These are phyloP conservation scores for Passiflora organensis DNA, from an alignment of 345 rosid genomes.

Conservation along the genomic window DNA sequence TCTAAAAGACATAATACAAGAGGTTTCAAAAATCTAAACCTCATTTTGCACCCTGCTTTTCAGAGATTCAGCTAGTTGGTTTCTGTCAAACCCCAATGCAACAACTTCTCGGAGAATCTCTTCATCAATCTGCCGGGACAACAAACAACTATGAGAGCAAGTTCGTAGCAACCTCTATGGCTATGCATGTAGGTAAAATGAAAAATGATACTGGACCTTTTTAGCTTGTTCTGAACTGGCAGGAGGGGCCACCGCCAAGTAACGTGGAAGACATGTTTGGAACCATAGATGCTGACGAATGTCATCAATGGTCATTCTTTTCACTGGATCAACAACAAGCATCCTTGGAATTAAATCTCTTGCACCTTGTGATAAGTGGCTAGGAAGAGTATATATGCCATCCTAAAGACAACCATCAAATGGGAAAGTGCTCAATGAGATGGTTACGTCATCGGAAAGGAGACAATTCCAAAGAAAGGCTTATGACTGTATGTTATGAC, in stretches of 20 bases:
- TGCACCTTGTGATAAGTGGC: constrained; percentile 84
- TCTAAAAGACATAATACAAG: background rate
- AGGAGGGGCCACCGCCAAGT: constrained; percentile 84
- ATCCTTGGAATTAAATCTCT: constrained; percentile 90
- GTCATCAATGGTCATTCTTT: constrained; percentile 83
- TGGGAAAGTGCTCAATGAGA: no score
- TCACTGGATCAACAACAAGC: constrained; percentile 91
- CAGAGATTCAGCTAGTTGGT: constrained; percentile 69
- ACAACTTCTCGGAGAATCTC: constrained; percentile 76
- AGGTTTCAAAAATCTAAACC: constrained; percentile 35
- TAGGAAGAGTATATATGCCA: constrained; percentile 92
- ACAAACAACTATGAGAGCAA: no score
- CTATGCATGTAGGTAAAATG: background rate
- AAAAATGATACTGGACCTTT: constrained; percentile 41
- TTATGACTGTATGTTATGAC: no score
- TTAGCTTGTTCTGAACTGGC: constrained; percentile 68
- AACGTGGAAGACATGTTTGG: constrained; percentile 74
- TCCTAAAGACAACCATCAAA: constrained; percentile 35
- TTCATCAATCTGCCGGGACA: constrained; percentile 67
- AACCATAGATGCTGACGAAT: constrained; percentile 94
- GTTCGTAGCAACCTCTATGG: no score
- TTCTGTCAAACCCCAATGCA: constrained; percentile 69
- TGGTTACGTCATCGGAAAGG: no score
- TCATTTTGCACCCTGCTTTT: constrained; percentile 70
- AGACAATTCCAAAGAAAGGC: no score